Evolutionary conservation across 2,329 filamentous ascomycete genomes (phyloP), one percentile per base, ranked within the genome.

Genomic region (Penicillium sp.): DNA sequence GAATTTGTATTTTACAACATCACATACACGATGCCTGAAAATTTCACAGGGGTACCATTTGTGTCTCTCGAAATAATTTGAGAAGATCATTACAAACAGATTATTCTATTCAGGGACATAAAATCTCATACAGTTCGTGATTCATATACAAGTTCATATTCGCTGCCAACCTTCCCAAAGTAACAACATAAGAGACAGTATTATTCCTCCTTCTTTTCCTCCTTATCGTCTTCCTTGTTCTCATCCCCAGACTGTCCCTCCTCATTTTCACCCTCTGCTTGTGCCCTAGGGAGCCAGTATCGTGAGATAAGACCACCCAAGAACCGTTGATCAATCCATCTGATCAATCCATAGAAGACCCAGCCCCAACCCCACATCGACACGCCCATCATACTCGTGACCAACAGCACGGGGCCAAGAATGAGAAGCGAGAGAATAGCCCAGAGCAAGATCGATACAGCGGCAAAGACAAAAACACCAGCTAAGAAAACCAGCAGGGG

Each of bases 401-500:
- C 64, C 40, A 63, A 27, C 36, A 72, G 42, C 6, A 72, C 57
- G 7, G 69, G 70, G 1, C 67, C 68, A 4, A 70, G 58, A 26
- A 71, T 61, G 16, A 72, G 53, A 43, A 70, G 42, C 26, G 67
- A 67, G 27, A 72, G 51, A 10, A 71, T 29, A 7, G 60, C 61
- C 68, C 68, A 72, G 7, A 72, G 56, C 10, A 70, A 11, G 11
- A 67, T 49, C 5, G 69, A 62, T 4, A 72, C 67, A 3, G 65
- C 67, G 0, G 69, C 69, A 46, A 72, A 70, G 4, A 71, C 14
- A 27, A 70, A 65, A 19, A 69, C 66, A 0, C 69, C 70, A 0
- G 64, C 68, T 19, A 71, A 35, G 18, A 72, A 72, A 0, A 72
- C 61, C 10, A 72, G 47, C 23, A 71, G 35, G n/a, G 70, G 70